Percentiles rank a stretch among this genome's conserved stretches.
phyloP scores from a whole-genome alignment of 345 rosid genomes.

The Eucalyptus sp. region DNA sequence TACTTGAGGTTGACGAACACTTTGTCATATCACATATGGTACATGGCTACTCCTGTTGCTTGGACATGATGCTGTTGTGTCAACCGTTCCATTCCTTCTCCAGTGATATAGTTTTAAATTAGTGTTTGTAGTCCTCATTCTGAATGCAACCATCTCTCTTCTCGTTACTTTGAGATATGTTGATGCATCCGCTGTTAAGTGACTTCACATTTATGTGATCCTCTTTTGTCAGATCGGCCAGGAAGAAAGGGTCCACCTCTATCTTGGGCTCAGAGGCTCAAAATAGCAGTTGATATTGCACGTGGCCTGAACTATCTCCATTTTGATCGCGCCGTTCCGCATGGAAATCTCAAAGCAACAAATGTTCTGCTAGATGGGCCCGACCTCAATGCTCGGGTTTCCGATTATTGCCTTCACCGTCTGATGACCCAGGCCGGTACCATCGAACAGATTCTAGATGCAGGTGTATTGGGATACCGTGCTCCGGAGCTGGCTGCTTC shows the following conservation, averaged over 20 bases:
- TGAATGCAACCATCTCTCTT: background rate
- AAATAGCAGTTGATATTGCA: conserved; percentile 89
- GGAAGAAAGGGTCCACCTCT: conserved; percentile 86
- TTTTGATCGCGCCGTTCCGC: conserved; percentile 94
- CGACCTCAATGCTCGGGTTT: conserved; percentile 91
- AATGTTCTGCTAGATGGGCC: conserved; percentile 78
- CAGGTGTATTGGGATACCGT: conserved; percentile 86
- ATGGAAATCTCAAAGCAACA: conserved; percentile 88
- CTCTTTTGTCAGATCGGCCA: conserved; percentile 55
- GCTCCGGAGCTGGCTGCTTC: conserved; percentile 91
- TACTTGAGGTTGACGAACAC: background rate
- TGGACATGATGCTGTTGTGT: background rate
- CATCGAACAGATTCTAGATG: conserved; percentile 84
- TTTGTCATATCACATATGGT: background rate
- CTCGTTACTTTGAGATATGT: background rate
- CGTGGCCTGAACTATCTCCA: conserved; percentile 99
- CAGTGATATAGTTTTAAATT: background rate
- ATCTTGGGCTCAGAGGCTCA: conserved; percentile 76
- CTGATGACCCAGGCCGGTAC: conserved; percentile 97
- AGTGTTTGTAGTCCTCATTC: background rate
- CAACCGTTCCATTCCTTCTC: background rate
- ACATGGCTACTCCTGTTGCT: background rate
- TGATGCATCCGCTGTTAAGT: background rate
- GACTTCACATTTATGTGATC: background rate
- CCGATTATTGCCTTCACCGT: conserved; percentile 93